Evolutionary conservation across 352 stramenopile genomes (phyloP), one percentile per base, ranked within the genome.

Genomic region (Phytopythium sindhum): DNA sequence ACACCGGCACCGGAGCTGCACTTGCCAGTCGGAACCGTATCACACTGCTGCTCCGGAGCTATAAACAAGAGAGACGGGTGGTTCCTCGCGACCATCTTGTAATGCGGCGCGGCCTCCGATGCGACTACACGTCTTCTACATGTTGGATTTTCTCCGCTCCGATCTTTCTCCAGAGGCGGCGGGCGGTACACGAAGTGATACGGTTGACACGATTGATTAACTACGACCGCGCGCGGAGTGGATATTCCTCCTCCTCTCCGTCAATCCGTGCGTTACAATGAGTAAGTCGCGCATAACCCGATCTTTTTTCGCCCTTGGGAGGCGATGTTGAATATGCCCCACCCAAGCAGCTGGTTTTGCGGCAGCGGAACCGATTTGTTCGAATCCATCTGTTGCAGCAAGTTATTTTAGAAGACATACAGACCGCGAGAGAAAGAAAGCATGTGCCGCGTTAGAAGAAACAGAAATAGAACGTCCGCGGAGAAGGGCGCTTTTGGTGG

Each of bases 11-110:
- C 28, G 51, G 42, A 50, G 42, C n/a, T 19, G 12, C 45, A 21
- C 45, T 31, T 26, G 0, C 11, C 23, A 52, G n/a, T 17, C 28
- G 48, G 15, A 55, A 39, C 48, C 28, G 24, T 37, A 52, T 52
- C 45, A 52, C 45, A 12, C 24, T 42, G 51, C 24, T 14, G 21
- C 28, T 57, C 19, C 51, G 28, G 28, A 41, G 28, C 19, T 57
- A 28, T 39, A n/a, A 33, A 55, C 5, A 12, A 26, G 35, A 60
- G 54, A 60, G 35, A 60, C 54, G 54, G 35, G 54, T n/a, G 31
- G 14, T 60, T 60, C 54, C 54, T 60, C 54, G 35, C 19, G n/a
- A 47, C 21, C 54, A 60, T 60, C 54, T 60, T 60, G 54, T 60
- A 48, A 48, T 45, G 39, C 54, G 54, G 54, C 54, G 35, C 19